phyloP scores from a whole-genome alignment of 805 yeast genomes.

The Scheffersomyces ergatensis region DNA sequence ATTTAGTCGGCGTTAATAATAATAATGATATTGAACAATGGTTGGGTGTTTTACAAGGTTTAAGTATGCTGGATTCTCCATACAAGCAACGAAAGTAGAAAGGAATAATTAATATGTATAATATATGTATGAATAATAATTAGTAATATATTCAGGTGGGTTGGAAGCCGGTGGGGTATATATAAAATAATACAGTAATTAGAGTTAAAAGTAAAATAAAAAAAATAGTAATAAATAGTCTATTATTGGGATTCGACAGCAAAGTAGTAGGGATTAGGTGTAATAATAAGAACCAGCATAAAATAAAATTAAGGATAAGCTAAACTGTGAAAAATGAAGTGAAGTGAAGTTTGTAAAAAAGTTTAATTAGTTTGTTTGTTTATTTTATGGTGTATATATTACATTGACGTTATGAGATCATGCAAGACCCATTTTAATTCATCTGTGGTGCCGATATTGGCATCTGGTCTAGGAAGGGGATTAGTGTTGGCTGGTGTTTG shows the following conservation, averaged over 20 bases:
- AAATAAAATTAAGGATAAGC: no score
- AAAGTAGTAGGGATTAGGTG: no score
- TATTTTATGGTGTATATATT: no score
- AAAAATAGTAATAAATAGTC: not conserved
- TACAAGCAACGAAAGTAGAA: no score
- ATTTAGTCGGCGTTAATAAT: constrained; percentile 12
- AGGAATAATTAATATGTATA: not conserved
- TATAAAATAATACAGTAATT: not conserved
- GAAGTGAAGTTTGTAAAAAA: not conserved
- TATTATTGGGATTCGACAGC: no score
- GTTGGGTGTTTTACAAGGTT: constrained; percentile 10
- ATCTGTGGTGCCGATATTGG: constrained; percentile 57
- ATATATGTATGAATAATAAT: not conserved
- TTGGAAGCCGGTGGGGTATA: no score
- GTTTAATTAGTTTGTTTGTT: not conserved
- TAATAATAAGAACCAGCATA: no score
- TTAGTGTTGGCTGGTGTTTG: constrained; percentile 6
- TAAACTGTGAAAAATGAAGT: no score
- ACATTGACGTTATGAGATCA: constrained; percentile 52
- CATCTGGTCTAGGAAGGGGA: constrained; percentile 15
- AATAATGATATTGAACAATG: constrained; percentile 10
- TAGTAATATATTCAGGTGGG: no score
- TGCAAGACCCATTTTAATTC: constrained; percentile 72
- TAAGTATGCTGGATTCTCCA: constrained; percentile 4
- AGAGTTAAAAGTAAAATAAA: constrained; percentile 1